Evolutionary conservation across 805 yeast species (phyloP).

Genomic region (Saccharomycopsis sp.): DNA sequence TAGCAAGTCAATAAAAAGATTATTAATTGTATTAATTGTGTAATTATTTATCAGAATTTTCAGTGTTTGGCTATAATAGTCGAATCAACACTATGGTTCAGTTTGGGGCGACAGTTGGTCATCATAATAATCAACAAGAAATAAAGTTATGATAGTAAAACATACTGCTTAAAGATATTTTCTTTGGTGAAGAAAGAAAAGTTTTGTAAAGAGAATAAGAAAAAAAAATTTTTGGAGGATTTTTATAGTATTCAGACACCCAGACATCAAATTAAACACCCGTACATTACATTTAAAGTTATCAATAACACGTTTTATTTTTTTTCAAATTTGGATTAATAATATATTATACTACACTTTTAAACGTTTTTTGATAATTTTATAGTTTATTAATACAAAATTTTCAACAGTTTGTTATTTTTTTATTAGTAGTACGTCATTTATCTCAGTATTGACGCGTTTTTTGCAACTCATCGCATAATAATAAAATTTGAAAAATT

Average conservation of each 20-base stretch:
- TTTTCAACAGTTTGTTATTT: neutral
- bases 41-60: conserved; percentile 42
- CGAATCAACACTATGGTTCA: conserved; percentile 58
- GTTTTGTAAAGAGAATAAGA: neutral
- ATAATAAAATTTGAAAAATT: too few relatives aligned
- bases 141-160: neutral
- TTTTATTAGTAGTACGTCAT: too few relatives aligned
- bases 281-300: neutral
- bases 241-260: neutral
- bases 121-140: conserved; percentile 28
- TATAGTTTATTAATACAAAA: neutral
- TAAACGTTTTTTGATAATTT: too few relatives aligned
- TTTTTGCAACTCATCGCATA: too few relatives aligned
- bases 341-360: too few relatives aligned
- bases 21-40: too few relatives aligned
- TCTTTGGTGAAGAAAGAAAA: neutral
- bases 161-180: too few relatives aligned
- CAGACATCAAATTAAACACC: too few relatives aligned
- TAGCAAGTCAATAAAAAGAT: too few relatives aligned
- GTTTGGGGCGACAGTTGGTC: conserved; percentile 70
- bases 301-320: neutral
- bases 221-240: neutral
- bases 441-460: too few relatives aligned
- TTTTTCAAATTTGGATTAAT: neutral
- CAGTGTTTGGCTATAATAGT: conserved; percentile 51